These are phyloP conservation scores for Nothophoma quercina DNA, from an alignment of 2,329 filamentous ascomycete genomes.

Conservation along the genomic window DNA sequence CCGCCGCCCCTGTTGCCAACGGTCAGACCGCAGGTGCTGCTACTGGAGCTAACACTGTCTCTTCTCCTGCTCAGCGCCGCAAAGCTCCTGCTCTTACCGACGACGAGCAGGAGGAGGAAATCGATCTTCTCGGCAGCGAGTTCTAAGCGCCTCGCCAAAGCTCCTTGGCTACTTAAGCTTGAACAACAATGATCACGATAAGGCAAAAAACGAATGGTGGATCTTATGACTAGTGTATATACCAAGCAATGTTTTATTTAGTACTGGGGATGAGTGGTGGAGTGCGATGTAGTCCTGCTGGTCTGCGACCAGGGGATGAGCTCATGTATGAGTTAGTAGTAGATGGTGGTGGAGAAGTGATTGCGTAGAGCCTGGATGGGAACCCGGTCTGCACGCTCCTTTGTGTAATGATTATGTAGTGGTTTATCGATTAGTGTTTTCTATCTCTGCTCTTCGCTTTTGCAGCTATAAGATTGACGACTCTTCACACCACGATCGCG, in stretches of 20 bases:
- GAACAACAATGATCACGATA: neutral
- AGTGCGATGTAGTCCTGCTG: conserved; percentile 10
- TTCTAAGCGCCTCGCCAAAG: conserved; percentile 8
- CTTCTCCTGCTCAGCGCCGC: conserved; percentile 17
- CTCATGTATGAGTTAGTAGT: conserved; percentile 4
- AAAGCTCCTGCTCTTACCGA: conserved; percentile 34
- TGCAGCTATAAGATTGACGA: neutral
- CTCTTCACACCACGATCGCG: neutral
- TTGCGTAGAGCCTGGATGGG: conserved; percentile 30
- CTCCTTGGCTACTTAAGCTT: conserved; percentile 11
- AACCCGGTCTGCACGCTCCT: conserved; percentile 31
- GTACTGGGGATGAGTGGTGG: neutral
- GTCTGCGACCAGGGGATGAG: conserved; percentile 13
- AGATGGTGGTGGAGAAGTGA: conserved; percentile 5
- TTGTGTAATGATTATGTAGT: conserved; percentile 18
- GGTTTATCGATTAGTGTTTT: conserved; percentile 7
- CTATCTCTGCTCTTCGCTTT: neutral
- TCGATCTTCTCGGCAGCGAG: conserved; percentile 33
- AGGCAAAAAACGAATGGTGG: conserved; percentile 1
- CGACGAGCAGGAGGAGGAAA: conserved; percentile 48
- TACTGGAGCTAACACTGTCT: conserved; percentile 12
- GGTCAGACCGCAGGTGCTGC: conserved; percentile 4
- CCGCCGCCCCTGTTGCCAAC: conserved; percentile 12
- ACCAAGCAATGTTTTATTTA: conserved; percentile 8
- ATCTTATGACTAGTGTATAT: neutral